phyloP scores from a whole-genome alignment of 2,329 filamentous ascomycete genomes.

The Colletotrichum echinochloae region DNA sequence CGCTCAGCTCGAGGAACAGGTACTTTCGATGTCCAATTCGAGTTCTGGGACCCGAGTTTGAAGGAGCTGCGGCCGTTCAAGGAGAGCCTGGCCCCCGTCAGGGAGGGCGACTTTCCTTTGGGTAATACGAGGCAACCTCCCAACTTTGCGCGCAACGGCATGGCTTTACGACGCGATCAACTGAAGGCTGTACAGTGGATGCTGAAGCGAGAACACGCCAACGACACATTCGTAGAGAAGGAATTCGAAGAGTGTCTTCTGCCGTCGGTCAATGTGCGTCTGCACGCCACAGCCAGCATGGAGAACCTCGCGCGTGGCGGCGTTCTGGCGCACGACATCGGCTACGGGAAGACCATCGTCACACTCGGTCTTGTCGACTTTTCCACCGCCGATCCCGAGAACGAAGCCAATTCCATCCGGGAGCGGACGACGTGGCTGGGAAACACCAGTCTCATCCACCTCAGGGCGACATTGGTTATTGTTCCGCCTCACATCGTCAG shows the following conservation, averaged over 20 bases:
- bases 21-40: constrained; percentile 12
- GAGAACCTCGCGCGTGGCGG: constrained; percentile 50
- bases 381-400: constrained; percentile 34
- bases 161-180: constrained; percentile 43
- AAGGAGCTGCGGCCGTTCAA: constrained; percentile 46
- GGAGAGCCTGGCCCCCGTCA: constrained; percentile 43
- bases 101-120: background rate
- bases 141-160: constrained; percentile 35
- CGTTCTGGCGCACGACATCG: constrained; percentile 57
- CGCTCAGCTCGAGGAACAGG: constrained; percentile 5
- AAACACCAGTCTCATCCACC: constrained; percentile 32
- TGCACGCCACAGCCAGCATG: constrained; percentile 48
- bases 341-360: constrained; percentile 59
- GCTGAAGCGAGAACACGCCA: constrained; percentile 43
- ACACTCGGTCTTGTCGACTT: constrained; percentile 53
- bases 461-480: constrained; percentile 54
- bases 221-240: constrained; percentile 48
- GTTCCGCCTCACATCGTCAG: constrained; percentile 54
- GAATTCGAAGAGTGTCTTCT: constrained; percentile 55
- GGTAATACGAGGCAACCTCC: constrained; percentile 17
- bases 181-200: constrained; percentile 45
- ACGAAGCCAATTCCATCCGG: constrained; percentile 40
- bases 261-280: constrained; percentile 49
- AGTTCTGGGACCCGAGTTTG: constrained; percentile 30
- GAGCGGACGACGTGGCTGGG: constrained; percentile 38